Conservation (phyloP, 176 grass and related monocot species). For the Saccharum officinarum region DNA sequence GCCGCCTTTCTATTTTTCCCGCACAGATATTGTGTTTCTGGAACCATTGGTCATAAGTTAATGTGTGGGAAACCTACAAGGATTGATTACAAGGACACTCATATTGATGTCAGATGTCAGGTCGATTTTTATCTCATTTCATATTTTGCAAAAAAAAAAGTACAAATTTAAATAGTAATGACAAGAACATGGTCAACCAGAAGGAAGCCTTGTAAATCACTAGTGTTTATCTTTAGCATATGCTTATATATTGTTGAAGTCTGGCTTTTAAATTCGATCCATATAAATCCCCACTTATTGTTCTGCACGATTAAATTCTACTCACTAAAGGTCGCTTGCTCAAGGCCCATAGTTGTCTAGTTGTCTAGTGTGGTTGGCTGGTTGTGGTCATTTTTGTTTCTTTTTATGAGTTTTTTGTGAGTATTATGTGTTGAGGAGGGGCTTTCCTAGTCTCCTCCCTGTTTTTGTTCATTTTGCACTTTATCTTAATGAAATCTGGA, state of each 20-base stretch:
- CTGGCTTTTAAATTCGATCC: not conserved
- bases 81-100: slow-evolving; percentile 76
- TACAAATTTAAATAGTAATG: not conserved
- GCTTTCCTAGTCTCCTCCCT: not conserved
- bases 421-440: not conserved
- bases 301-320: not conserved
- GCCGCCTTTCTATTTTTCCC: not conserved
- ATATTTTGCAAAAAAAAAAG: not conserved
- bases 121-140: slow-evolving; percentile 42
- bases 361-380: not conserved
- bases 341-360: not conserved
- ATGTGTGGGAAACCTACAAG: slow-evolving; percentile 92
- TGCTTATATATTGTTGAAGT: not conserved
- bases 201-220: not conserved
- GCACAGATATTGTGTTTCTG: slow-evolving; percentile 93
- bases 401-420: not conserved
- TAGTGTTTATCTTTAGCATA: not conserved
- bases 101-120: slow-evolving; percentile 94
- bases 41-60: slow-evolving; percentile 92
- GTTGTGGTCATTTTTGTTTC: not conserved
- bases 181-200: not conserved
- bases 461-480: not conserved
- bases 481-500: not conserved
- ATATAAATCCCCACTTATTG: not conserved
- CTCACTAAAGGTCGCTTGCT: not conserved